A percentile compares a stretch with the other conserved stretches of the same genome.
These are phyloP conservation scores for Alternaria brassicae DNA, from an alignment of 2,329 filamentous ascomycete genomes.

Conservation along the genomic window DNA sequence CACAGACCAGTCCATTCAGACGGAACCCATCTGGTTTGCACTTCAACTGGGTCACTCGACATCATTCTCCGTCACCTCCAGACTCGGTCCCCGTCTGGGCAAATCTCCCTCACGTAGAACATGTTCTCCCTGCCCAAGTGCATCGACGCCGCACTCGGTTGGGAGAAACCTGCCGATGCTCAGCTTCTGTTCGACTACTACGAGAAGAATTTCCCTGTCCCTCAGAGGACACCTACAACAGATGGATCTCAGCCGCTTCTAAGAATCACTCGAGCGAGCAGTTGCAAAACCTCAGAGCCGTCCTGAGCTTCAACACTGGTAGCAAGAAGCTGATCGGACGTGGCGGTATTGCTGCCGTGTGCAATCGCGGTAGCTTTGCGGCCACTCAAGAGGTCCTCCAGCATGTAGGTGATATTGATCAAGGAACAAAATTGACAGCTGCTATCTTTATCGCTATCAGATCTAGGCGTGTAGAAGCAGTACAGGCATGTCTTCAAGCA, in stretches of 20 bases:
- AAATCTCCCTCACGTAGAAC: neutral
- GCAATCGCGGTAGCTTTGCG: neutral
- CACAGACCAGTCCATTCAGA: rapidly evolving
- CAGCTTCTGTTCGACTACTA: neutral
- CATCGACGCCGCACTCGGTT: neutral
- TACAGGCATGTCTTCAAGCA: neutral
- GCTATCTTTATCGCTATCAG: neutral
- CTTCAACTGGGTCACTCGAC: neutral
- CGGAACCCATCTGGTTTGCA: neutral
- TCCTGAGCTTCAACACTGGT: neutral
- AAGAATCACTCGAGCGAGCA: neutral
- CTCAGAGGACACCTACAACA: neutral
- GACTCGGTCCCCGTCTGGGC: rapidly evolving
- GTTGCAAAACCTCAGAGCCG: neutral
- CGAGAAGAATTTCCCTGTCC: neutral
- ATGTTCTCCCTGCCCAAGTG: neutral
- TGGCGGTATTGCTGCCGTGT: neutral
- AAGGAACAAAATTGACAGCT: neutral
- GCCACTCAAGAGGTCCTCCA: neutral
- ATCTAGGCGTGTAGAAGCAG: neutral
- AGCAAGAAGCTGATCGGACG: neutral
- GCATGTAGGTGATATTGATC: neutral
- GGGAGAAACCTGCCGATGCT: neutral
- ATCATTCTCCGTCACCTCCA: neutral
- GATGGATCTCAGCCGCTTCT: neutral